phyloP scores from a whole-genome alignment of 2,329 filamentous ascomycete species.

The Sphaerostilbella broomeana region DNA sequence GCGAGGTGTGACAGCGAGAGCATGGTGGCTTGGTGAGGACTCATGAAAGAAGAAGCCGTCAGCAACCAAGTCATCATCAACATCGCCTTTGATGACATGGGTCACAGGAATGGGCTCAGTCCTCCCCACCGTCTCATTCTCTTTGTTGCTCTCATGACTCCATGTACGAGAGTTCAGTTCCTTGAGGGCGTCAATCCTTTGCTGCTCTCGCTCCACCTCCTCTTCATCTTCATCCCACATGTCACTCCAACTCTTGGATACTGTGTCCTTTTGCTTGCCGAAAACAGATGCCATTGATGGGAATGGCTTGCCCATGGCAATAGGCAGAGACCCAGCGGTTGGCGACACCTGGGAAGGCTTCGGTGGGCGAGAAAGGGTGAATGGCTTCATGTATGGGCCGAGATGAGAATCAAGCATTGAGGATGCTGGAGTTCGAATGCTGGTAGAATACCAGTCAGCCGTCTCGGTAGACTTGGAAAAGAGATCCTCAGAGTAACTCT shows the following conservation, averaged over 20 bases:
- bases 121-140: slow-evolving; percentile 19
- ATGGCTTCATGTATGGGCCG: slow-evolving; percentile 72
- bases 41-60: slow-evolving; percentile 72
- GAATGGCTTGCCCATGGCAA: slow-evolving; percentile 70
- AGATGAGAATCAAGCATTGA: slow-evolving; percentile 81
- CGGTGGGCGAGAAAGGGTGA: slow-evolving; percentile 45
- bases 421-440: slow-evolving; percentile 71
- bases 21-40: slow-evolving; percentile 35
- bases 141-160: slow-evolving; percentile 67
- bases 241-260: slow-evolving; percentile 99
- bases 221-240: slow-evolving; percentile 89
- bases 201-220: slow-evolving; percentile 56
- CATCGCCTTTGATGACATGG: slow-evolving; percentile 39
- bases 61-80: slow-evolving; percentile 59
- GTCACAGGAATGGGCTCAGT: slow-evolving; percentile 17
- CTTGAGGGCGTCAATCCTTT: slow-evolving; percentile 43
- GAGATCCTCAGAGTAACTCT: slow-evolving; percentile 75
- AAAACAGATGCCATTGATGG: slow-evolving; percentile 74
- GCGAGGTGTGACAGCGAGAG: slow-evolving; percentile 37
- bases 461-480: slow-evolving; percentile 71
- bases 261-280: slow-evolving; percentile 66
- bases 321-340: slow-evolving; percentile 66
- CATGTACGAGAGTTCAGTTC: slow-evolving; percentile 68
- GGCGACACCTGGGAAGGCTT: slow-evolving; percentile 42
- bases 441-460: slow-evolving; percentile 72